A percentile compares a stretch with the other conserved stretches of the same genome.
Conservation (phyloP, 2,329 filamentous ascomycete species). For the Sporothrix humicola region DNA sequence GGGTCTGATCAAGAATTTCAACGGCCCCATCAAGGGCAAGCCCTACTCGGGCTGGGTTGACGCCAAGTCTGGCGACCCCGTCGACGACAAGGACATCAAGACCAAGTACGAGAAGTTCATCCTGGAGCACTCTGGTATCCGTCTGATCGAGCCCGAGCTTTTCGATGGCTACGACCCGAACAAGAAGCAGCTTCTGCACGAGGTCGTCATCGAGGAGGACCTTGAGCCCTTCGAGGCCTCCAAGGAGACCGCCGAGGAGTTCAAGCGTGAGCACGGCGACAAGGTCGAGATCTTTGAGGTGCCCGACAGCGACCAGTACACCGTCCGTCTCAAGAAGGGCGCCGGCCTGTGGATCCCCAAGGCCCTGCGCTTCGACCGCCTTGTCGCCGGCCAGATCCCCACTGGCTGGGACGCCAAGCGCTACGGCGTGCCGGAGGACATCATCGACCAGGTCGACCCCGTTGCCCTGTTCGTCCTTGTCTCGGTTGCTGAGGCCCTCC, state of each 20-base stretch:
- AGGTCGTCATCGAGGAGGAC: conserved; percentile 96
- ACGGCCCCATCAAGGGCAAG: conserved; percentile 93
- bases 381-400: conserved; percentile 95
- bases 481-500: conserved; percentile 86
- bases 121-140: conserved; percentile 94
- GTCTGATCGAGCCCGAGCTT: conserved; percentile 94
- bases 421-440: conserved; percentile 96
- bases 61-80: conserved; percentile 88
- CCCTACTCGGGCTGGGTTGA: conserved; percentile 98
- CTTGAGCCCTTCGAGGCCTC: conserved; percentile 96
- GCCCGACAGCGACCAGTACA: conserved; percentile 89
- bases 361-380: conserved; percentile 93
- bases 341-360: conserved; percentile 95
- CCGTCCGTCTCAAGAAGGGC: conserved; percentile 92
- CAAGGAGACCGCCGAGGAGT: conserved; percentile 96
- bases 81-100: conserved; percentile 98
- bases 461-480: conserved; percentile 95
- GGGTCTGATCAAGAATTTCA: conserved; percentile 99
- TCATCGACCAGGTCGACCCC: conserved; percentile 95
- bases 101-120: conserved; percentile 96
- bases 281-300: conserved; percentile 98
- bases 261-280: conserved; percentile 94
- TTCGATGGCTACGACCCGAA: conserved; percentile 97
- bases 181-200: conserved; percentile 97
- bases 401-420: conserved; percentile 96